A percentile compares a stretch with the other conserved stretches of the same genome.
Evolutionary conservation across 2,329 filamentous ascomycete genomes (phyloP).

Genomic region (Ploettnerulaceae sp.): DNA sequence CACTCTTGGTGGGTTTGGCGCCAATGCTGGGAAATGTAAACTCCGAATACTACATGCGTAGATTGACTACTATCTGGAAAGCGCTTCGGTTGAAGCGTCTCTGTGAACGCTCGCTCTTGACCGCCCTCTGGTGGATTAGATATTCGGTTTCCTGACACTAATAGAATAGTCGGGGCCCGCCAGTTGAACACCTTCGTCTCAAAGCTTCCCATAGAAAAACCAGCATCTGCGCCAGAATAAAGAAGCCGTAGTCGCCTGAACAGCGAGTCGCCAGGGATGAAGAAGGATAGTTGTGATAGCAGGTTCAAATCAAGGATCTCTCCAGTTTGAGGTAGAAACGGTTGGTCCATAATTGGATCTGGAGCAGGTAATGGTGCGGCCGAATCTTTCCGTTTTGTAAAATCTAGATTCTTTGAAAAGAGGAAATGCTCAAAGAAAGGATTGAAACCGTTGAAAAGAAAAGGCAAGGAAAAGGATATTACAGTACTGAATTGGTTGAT

Average conservation of each 20-base stretch:
- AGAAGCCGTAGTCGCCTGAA: constrained; percentile 62
- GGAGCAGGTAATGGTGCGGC: constrained; percentile 15
- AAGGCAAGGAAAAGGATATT: constrained; percentile 56
- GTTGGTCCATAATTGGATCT: constrained; percentile 25
- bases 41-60: constrained; percentile 58
- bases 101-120: constrained; percentile 52
- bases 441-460: constrained; percentile 62
- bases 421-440: constrained; percentile 71
- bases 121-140: constrained; percentile 44
- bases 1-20: constrained; percentile 62
- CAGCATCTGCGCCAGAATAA: constrained; percentile 65
- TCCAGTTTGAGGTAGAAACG: constrained; percentile 48
- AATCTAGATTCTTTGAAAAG: constrained; percentile 66
- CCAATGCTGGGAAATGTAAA: constrained; percentile 64
- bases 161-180: constrained; percentile 67
- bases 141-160: constrained; percentile 62
- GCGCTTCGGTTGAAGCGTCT: constrained; percentile 58
- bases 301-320: constrained; percentile 62
- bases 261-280: constrained; percentile 58
- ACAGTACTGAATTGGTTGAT: constrained; percentile 57
- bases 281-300: constrained; percentile 68
- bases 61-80: constrained; percentile 48
- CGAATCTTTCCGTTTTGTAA: constrained; percentile 39
- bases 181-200: constrained; percentile 73
- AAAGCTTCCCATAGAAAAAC: constrained; percentile 74